Conservation (phyloP, 208 protist species). For the Trypanosoma theileri region DNA sequence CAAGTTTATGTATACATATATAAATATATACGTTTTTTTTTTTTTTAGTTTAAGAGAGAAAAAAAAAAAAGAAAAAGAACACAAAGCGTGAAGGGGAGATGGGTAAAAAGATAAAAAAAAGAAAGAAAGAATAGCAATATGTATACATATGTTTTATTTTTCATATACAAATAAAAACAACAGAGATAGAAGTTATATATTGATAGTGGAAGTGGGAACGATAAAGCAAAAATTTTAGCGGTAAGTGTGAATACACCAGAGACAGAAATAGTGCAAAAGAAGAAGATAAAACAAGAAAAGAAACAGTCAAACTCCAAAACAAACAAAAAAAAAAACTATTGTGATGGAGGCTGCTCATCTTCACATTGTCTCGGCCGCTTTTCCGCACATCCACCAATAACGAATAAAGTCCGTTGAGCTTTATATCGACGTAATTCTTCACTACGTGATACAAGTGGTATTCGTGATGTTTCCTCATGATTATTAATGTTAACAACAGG, state of each 20-base stretch:
- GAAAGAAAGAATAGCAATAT: constrained; percentile 3
- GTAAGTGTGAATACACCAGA: neutral
- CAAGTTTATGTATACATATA: neutral
- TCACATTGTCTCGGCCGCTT: constrained; percentile 13
- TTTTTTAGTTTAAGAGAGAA: too few relatives aligned
- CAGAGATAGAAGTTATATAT: neutral
- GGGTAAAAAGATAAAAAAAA: constrained; percentile 1
- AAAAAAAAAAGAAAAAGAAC: too few relatives aligned
- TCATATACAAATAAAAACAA: neutral
- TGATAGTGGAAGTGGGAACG: neutral
- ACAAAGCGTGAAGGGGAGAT: too few relatives aligned
- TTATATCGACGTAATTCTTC: constrained; percentile 33
- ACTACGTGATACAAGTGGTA: constrained; percentile 10
- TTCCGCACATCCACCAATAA: neutral
- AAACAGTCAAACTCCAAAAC: neutral
- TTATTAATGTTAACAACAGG: neutral
- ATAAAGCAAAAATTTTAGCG: neutral
- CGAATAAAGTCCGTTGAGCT: constrained; percentile 25
- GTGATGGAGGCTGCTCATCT: neutral
- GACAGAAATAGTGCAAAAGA: neutral
- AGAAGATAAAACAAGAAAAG: constrained; percentile 1
- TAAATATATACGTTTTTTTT: constrained; percentile 9
- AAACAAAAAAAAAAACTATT: neutral
- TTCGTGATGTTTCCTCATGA: neutral
- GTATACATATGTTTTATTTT: neutral